Conservation (phyloP, 139 green algal species). For the Coelastrella sp. region DNA sequence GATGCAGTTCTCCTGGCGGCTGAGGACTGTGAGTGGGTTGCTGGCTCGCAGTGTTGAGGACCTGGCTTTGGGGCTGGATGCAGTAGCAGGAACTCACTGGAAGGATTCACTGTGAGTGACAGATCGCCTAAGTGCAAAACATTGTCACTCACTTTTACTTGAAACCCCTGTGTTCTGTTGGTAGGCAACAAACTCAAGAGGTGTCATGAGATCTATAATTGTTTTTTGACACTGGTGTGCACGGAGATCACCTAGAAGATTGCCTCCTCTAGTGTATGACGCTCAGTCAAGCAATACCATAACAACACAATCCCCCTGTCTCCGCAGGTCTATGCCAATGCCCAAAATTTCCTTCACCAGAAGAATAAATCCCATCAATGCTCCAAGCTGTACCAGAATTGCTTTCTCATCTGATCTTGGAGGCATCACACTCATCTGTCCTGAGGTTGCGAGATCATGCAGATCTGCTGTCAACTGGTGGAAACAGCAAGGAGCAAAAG, state of each 20-base stretch:
- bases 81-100: constrained; percentile 42
- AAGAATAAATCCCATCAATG: background rate
- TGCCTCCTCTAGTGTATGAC: too few species aligned
- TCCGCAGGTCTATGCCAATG: constrained; percentile 11
- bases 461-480: constrained; percentile 23
- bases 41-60: constrained; percentile 61
- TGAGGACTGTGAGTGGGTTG: constrained; percentile 55
- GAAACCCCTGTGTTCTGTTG: too few species aligned
- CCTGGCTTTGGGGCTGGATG: constrained; percentile 60
- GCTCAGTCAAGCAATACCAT: too few species aligned
- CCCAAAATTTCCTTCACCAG: background rate
- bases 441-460: constrained; percentile 17
- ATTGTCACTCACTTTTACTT: background rate
- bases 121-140: too few species aligned
- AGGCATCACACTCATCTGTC: background rate
- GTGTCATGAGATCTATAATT: too few species aligned
- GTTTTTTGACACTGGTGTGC: too few species aligned
- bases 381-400: background rate
- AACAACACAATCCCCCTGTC: too few species aligned
- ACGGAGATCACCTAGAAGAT: too few species aligned
- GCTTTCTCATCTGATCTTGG: constrained; percentile 14
- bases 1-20: background rate
- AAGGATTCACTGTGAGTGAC: constrained; percentile 41
- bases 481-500: background rate
- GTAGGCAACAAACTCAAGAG: too few species aligned